These are phyloP conservation scores for Athelia sp. DNA, from an alignment of 1,284 basidiomycete genomes.

Conservation along the genomic window DNA sequence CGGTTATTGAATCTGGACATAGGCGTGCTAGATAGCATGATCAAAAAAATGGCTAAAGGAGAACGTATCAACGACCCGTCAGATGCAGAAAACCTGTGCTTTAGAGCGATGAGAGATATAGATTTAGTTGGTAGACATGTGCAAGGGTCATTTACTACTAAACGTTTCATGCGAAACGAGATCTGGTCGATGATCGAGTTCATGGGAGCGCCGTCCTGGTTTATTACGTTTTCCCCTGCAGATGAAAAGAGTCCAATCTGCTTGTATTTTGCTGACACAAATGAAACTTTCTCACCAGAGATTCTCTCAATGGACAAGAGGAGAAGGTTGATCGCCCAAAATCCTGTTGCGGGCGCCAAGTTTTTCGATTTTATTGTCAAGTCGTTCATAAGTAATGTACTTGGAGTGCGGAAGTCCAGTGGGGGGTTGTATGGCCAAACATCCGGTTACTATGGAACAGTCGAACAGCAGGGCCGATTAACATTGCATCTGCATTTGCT, in stretches of 20 bases:
- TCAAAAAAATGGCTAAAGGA: conserved; percentile 15
- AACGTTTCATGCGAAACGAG: conserved; percentile 31
- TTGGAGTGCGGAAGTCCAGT: conserved; percentile 8
- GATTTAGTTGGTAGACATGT: conserved; percentile 29
- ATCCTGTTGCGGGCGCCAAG: conserved; percentile 19
- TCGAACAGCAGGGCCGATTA: conserved; percentile 28
- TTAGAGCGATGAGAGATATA: conserved; percentile 26
- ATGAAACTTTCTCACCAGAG: conserved; percentile 6
- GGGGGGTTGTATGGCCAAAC: conserved; percentile 19
- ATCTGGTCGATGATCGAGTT: conserved; percentile 29
- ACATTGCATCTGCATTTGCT: conserved; percentile 28
- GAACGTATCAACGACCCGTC: conserved; percentile 18
- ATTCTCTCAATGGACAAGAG: conserved; percentile 1
- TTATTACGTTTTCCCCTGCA: conserved; percentile 21
- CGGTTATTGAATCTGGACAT: conserved; percentile 20
- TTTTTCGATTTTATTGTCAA: conserved; percentile 19
- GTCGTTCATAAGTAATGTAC: conserved; percentile 19
- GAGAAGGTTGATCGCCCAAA: conserved; percentile 11
- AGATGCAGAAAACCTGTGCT: conserved; percentile 27
- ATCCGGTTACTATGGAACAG: conserved; percentile 28
- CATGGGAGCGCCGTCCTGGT: conserved; percentile 21
- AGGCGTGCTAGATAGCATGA: conserved; percentile 16
- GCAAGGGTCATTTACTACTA: conserved; percentile 24
- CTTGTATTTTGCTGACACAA: conserved; percentile 19
- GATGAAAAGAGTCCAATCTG: conserved; percentile 20